Base-by-base conservation (phyloP, 768 basidiomycete genomes). In the Phanerochaete sordida region DNA sequence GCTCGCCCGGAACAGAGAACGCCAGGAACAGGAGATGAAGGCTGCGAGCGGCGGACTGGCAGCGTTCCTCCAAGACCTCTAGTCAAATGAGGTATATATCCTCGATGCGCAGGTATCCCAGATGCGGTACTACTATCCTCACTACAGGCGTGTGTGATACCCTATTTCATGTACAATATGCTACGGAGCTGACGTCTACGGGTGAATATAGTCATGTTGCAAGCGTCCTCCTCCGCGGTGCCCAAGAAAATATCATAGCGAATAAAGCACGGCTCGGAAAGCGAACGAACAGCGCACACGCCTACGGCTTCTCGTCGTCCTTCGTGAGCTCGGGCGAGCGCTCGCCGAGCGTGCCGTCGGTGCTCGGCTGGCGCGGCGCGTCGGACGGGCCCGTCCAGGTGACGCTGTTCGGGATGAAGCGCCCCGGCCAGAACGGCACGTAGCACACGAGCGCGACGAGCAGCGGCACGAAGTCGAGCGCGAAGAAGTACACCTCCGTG, bases 401-500 rank as follows among this genome's bases (percentile, higher is more conserved):
- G 28, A 27, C 55, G 26, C 27, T 21, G n/a, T 39, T 23, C 9
- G 65, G 67, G 33, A 85, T 84, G 66, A 82, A 82, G 61, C 79
- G 70, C 7, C 85, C 85, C 2, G 87, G 88, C 87, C 88, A 91
- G 70, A 86, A 84, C 16, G 75, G 65, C n/a, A 81, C 72, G 65
- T 86, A 88, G 15, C 82, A 72, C 0, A 70, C 70, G 50, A 85
- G 81, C 24, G 87, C 85, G 37, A 89, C 67, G 60, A 85, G 79
- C 8, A 90, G 75, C 8, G 88, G 88, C 2, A 90, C 75, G 0
- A 86, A 81, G 69, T 92, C 85, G 44, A 90, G 75, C 1, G 72
- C 81, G 67, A 88, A 91, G 70, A 91, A 90, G 65, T 79, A 83
- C 2, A 67, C 71, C 68, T 90, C 87, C 4, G 78, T 80, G 1